These are phyloP conservation scores for Phaffia rhodozyma DNA, from an alignment of 1,284 basidiomycete genomes.

Conservation along the genomic window DNA sequence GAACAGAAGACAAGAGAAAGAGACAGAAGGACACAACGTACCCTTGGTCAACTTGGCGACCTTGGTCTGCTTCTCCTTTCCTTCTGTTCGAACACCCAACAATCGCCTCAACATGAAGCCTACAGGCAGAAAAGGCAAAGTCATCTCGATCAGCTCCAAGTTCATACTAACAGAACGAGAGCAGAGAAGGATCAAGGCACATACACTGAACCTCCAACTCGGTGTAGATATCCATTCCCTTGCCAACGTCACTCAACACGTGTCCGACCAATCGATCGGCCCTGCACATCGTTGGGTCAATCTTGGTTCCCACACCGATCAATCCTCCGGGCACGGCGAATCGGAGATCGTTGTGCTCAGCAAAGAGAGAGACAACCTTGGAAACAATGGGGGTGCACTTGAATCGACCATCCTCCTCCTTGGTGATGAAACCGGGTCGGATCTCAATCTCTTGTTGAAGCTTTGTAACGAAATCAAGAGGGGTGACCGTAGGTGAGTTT, in stretches of 20 bases:
- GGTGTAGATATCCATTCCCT: conserved; percentile 84
- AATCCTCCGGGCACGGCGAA: conserved; percentile 96
- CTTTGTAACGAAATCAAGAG: conserved; percentile 16
- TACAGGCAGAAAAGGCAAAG: conserved; percentile 10
- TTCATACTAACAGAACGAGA: background rate
- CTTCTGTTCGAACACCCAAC: conserved; percentile 95
- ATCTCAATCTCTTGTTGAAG: conserved; percentile 95
- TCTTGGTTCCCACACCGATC: conserved; percentile 94
- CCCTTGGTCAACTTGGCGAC: conserved; percentile 24
- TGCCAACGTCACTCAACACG: conserved; percentile 85
- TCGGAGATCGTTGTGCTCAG: conserved; percentile 85
- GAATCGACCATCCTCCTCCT: conserved; percentile 81
- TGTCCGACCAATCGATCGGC: conserved; percentile 95
- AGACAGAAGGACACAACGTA: background rate
- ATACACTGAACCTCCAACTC: conserved; percentile 42
- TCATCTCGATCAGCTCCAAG: background rate
- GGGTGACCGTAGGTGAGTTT: background rate
- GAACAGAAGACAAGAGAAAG: background rate
- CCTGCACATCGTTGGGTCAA: conserved; percentile 92
- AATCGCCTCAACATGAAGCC: conserved; percentile 84
- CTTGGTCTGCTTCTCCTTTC: conserved; percentile 89
- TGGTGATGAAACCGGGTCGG: conserved; percentile 90
- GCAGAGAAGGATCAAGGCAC: background rate
- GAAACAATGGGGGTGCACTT: conserved; percentile 89
- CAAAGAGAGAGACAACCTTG: conserved; percentile 78